Conservation (phyloP, 2,329 filamentous ascomycete genomes). For the Thelonectria olida region DNA sequence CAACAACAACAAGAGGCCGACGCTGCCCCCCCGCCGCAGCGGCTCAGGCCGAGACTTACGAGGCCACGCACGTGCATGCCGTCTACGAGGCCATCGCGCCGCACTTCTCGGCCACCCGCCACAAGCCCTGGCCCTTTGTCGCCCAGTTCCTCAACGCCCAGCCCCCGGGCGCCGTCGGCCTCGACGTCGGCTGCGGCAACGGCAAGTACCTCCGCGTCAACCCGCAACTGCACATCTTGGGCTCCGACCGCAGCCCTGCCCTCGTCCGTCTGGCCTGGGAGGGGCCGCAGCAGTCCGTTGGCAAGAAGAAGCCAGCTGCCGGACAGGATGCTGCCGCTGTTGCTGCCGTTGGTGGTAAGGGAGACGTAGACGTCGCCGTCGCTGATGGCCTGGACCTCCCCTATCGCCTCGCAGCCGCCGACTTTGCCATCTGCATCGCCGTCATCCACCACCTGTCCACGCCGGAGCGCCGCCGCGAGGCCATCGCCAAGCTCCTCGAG, state of each 20-base stretch:
- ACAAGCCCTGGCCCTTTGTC: slow-evolving; percentile 93
- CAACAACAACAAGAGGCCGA: neutral
- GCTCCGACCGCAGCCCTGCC: slow-evolving; percentile 79
- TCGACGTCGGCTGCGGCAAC: slow-evolving; percentile 96
- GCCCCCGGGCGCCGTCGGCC: slow-evolving; percentile 76
- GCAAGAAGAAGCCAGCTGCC: slow-evolving; percentile 20
- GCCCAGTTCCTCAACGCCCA: slow-evolving; percentile 77
- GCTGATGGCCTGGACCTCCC: slow-evolving; percentile 88
- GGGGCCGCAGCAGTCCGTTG: slow-evolving; percentile 17
- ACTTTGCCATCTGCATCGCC: slow-evolving; percentile 94
- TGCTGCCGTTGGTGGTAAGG: slow-evolving; percentile 1
- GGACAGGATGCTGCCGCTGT: slow-evolving; percentile 19
- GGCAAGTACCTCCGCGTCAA: slow-evolving; percentile 93
- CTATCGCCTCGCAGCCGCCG: slow-evolving; percentile 67
- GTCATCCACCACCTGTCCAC: slow-evolving; percentile 95
- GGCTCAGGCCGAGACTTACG: slow-evolving; percentile 67
- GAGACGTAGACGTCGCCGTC: slow-evolving; percentile 73
- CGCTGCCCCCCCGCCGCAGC: slow-evolving; percentile 28
- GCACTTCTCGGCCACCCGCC: slow-evolving; percentile 83
- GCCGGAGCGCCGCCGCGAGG: slow-evolving; percentile 73
- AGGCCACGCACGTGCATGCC: slow-evolving; percentile 86
- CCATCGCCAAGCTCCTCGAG: slow-evolving; percentile 75
- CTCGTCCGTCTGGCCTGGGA: slow-evolving; percentile 60
- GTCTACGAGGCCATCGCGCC: slow-evolving; percentile 90
- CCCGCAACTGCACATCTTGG: slow-evolving; percentile 79